Conservation (phyloP, 139 green algal species). For the Mesotaenium endlicherianum region DNA sequence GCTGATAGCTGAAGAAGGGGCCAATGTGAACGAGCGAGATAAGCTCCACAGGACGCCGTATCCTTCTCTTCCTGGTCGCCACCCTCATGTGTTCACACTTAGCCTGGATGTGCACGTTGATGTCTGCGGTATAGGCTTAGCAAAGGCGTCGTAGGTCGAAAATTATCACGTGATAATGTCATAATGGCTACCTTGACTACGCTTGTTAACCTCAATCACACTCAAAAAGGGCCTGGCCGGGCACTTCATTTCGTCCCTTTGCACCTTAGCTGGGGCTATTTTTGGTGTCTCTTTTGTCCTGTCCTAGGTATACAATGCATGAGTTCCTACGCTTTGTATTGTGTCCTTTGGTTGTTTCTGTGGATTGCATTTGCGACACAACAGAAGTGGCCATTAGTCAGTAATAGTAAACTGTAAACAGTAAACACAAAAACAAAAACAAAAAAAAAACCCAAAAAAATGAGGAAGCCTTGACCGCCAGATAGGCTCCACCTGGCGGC, state of each 20-base stretch:
- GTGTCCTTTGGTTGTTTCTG: not conserved
- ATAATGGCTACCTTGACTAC: no score
- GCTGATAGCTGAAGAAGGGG: conserved; percentile 11
- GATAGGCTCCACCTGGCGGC: conserved; percentile 49
- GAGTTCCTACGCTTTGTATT: not conserved
- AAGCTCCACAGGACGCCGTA: conserved; percentile 48
- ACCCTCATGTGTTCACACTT: not conserved
- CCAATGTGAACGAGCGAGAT: conserved; percentile 45
- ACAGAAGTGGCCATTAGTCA: not conserved
- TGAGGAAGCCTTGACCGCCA: not conserved
- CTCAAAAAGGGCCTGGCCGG: no score
- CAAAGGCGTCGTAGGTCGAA: no score
- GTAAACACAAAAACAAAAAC: no score
- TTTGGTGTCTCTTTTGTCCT: no score
- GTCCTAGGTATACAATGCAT: no score
- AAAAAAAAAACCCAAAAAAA: no score
- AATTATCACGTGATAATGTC: no score
- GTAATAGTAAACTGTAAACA: no score
- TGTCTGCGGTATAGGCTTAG: not conserved
- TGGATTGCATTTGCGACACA: not conserved
- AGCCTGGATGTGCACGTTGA: not conserved
- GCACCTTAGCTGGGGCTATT: no score
- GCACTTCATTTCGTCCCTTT: no score
- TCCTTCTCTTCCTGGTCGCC: not conserved
- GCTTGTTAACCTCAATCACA: no score